Percentiles rank a stretch among this genome's conserved stretches.
phyloP scores from a whole-genome alignment of 345 rosid species.

The Eucalyptus paniculata region DNA sequence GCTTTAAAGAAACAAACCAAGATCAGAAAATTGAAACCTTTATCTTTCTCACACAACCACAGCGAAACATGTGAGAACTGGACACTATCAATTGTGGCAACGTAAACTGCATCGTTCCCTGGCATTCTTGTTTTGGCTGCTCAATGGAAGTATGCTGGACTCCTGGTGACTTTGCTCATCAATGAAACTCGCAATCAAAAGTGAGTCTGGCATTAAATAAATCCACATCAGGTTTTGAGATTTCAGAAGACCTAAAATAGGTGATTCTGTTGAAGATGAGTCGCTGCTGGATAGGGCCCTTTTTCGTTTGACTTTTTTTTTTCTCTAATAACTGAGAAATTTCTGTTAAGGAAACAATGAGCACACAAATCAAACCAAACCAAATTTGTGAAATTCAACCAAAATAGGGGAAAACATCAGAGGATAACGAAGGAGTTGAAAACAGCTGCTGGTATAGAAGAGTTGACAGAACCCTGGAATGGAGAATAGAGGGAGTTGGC shows the following conservation, averaged over 20 bases:
- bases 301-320: not conserved
- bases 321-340: not conserved
- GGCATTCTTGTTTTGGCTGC: not conserved
- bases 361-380: not conserved
- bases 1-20: not conserved
- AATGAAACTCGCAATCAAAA: not conserved
- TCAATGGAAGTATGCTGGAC: not conserved
- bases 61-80: not conserved
- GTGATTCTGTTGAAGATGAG: not conserved
- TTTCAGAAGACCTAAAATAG: not conserved
- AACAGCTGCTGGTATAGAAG: not conserved
- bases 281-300: not conserved
- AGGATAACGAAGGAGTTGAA: not conserved
- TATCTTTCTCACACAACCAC: not conserved
- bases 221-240: not conserved
- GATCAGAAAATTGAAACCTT: not conserved
- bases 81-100: not conserved
- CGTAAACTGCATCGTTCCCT: not conserved
- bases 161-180: not conserved
- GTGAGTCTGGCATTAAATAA: not conserved
- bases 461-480: not conserved
- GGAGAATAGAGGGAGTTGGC: not conserved
- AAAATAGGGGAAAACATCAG: not conserved
- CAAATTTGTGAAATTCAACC: not conserved
- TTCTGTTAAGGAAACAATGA: not conserved